Evolutionary conservation across 306 rosid species (phyloP), one percentile per base, ranked within the genome.

Genomic region (Cicer yamashitae): DNA sequence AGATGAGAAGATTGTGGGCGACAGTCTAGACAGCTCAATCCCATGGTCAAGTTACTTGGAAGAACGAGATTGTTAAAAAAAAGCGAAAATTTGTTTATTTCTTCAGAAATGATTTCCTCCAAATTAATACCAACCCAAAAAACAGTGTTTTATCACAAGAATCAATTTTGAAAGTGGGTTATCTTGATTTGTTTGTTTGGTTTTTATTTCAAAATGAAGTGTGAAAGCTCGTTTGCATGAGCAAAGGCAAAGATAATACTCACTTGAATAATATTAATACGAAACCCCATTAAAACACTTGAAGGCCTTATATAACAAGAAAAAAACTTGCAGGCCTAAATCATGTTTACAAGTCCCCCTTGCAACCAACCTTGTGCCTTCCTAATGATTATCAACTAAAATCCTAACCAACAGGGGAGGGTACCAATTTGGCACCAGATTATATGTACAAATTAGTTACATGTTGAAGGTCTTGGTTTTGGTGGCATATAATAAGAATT

Each of bases 401-500:
- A 77, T 61, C 77, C 85, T 74, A 78, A 70, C 65, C 64, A 64
- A 71, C 46, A 65, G 77, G 74, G 57, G 18, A 54, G 74, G 78
- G 73, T 51, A 75, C 75, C 78, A 75, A 81, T 74, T 77, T 51
- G 71, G 79, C 82, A 43, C 63, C 79, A 74, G 20, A 34, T 63
- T 41, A 15, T 47, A 70, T 9, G 22, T 63, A 38, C 71, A 68
- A 63, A 71, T 90, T 93, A 91, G 84, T 87, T 89, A 85, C 81
- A 91, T 25, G 91, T 78, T 30, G 92, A 72, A 60, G 90, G 88
- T 64, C 90, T 51, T 46, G 91, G 89, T 72, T 90, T 91, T 39
- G 96, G 94, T 13, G 97, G 96, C 80, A 87, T 77, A 65, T 85
- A 92, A 84, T 85, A 88, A 5, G 99, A 88, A 82, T 85, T 90